Evolutionary conservation across 2,329 filamentous ascomycete species (phyloP), one percentile per base, ranked within the genome.

Genomic region (Amauroascus verrucosus): DNA sequence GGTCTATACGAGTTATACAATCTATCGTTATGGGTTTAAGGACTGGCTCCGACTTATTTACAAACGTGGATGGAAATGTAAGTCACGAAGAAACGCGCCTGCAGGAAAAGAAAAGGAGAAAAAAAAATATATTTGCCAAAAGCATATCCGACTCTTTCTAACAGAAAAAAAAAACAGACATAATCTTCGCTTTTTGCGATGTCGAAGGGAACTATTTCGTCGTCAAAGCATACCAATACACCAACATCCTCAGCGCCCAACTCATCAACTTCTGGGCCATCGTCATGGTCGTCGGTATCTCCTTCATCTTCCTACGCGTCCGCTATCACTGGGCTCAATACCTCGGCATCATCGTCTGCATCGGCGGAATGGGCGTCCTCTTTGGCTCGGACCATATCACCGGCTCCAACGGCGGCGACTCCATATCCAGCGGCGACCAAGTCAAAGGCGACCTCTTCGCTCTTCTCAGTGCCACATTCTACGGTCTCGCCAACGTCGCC

Each of bases 201-300:
- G 91, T 97, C 48, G 81, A 96, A 72, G 93, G 93, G 57, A 98
- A 98, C 73, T 98, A 96, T 76, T 97, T 97, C 67, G 90, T 90
- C 63, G 91, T 98, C 48, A 78, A 96, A 48, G 93, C 91, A 4
- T 98, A 97, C 74, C 80, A 85, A 56, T 83, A 94, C 75, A 95
- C 91, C 52, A 96, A 90, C 64, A 85, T 96, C 62, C 78, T 97
- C 47, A 93, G 86, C 18, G 89, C 89, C 14, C 90, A 97, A 76
- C 79, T 98, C 50, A 88, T 98, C 73, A 96, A 96, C 77, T 97
- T 97, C 74, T 97, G 91, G 91, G 87, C 90, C 62, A 97, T 98
- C 61, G 87, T 95, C 48, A 83, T 91, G 58, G 93, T 98, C 20
- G 88, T 97, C 18, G 66, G 86, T 57, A 73, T 96, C 59, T 95